Evolutionary conservation across 345 rosid genomes (phyloP).

Genomic region (Pistacia integerrima): DNA sequence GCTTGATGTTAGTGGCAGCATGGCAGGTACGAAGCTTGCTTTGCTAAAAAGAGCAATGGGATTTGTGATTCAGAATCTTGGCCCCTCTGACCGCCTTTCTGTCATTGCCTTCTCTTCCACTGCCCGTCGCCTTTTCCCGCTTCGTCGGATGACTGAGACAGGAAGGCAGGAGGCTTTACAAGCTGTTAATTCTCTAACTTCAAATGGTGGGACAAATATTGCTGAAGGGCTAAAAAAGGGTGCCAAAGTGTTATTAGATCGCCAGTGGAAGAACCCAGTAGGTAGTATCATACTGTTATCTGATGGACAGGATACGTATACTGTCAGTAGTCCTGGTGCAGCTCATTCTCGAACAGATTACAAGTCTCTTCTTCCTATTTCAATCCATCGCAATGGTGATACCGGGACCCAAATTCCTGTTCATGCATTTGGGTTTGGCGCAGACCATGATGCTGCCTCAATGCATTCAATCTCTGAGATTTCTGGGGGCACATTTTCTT

Average conservation of each 20-base stretch:
- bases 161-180: slow-evolving; percentile 83
- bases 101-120: slow-evolving; percentile 91
- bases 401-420: slow-evolving; percentile 71
- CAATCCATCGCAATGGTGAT: slow-evolving; percentile 39
- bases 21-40: slow-evolving; percentile 94
- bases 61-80: slow-evolving; percentile 93
- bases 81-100: slow-evolving; percentile 87
- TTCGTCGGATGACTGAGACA: slow-evolving; percentile 74
- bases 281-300: slow-evolving; percentile 86
- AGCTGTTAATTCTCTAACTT: slow-evolving; percentile 75
- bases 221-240: slow-evolving; percentile 91
- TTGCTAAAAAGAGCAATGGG: slow-evolving; percentile 98
- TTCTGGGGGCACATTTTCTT: slow-evolving; percentile 98
- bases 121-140: slow-evolving; percentile 84
- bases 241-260: slow-evolving; percentile 73
- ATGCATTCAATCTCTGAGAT: slow-evolving; percentile 89
- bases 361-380: slow-evolving; percentile 61
- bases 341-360: slow-evolving; percentile 37
- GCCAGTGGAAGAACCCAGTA: slow-evolving; percentile 81
- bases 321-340: slow-evolving; percentile 50
- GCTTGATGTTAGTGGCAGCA: slow-evolving; percentile 98
- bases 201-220: slow-evolving; percentile 96
- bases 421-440: slow-evolving; percentile 93
- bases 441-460: slow-evolving; percentile 87
- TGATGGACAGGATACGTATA: slow-evolving; percentile 94